A percentile compares a stretch with the other conserved stretches of the same genome.
Evolutionary conservation across 306 rosid genomes (phyloP).

Genomic region (Cucurbita maxima): DNA sequence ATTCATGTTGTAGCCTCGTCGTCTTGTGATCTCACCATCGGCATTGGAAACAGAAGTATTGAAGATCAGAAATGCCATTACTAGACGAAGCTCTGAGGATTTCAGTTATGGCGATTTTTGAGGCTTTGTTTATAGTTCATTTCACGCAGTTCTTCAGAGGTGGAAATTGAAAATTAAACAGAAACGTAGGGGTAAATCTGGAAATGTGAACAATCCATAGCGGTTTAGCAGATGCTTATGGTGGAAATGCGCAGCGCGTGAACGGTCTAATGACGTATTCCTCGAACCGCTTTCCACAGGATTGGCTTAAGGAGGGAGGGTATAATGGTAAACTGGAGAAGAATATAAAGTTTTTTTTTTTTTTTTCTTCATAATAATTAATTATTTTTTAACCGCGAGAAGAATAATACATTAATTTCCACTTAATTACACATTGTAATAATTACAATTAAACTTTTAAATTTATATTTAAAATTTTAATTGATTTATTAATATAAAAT

Average conservation of each 20-base stretch:
- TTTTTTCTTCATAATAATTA: too few relatives aligned
- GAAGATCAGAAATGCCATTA: slow-evolving; percentile 15
- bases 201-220: neutral
- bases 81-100: slow-evolving; percentile 19
- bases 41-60: neutral
- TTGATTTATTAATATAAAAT: too few relatives aligned
- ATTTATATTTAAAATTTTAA: too few relatives aligned
- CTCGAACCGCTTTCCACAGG: neutral
- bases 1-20: slow-evolving; percentile 18
- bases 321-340: neutral
- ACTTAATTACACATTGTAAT: too few relatives aligned
- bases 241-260: neutral
- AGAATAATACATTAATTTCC: too few relatives aligned
- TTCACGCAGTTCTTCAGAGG: neutral
- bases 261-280: neutral
- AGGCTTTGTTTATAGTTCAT: neutral
- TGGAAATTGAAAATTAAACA: neutral
- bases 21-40: slow-evolving; percentile 35
- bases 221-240: neutral
- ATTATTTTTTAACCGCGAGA: too few relatives aligned
- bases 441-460: too few relatives aligned
- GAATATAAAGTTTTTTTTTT: too few relatives aligned
- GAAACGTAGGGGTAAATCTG: neutral
- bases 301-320: neutral
- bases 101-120: neutral